Evolutionary conservation across 1,139 yeast genomes (phyloP), one percentile per base, ranked within the genome.

Genomic region (Debaryomyces robertsiae): DNA sequence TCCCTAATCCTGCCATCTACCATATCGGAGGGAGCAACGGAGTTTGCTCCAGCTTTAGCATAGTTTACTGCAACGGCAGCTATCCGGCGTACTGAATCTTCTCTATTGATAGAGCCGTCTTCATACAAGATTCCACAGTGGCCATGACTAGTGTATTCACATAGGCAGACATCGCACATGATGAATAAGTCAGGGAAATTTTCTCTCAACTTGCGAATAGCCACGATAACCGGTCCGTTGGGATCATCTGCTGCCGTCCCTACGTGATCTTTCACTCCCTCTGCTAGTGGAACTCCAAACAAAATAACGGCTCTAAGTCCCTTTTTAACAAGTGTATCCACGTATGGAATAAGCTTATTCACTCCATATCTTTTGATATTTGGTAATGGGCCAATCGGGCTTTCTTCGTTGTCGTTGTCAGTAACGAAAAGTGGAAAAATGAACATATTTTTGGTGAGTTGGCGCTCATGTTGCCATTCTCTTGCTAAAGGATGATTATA

Each of bases 11-110:
- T 79, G 16, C 98, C 99, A 61, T 93, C 99, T 60, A 91, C 84
- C 98, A 94, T 93, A 62, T 93, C 98, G 10, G 95, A 85, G 13
- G 99, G 99, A 1, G 98, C 98, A 29, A 93, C 96, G 41, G 90
- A 85, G 60, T 93, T 77, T 2, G 96, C 97, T 39, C 98, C 98
- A 0, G 98, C 98, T 53, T 75, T 79, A 34, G 98, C 98, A 58
- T 93, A 93, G 62, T 88, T 91, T 17, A 87, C 95, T 1, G 98
- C 97, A 18, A 93, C 97, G 10, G 95, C 93, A 2, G 95, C 97
- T 40, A 93, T 76, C 60, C 99, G 76, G 51, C 81, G 75, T 14
- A 88, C 95, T 19, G 94, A 81, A 42, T 67, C 64, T 44, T 82
- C 88, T 45, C 96, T 77, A 58, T 85, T 83, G 54, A 93, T 78